phyloP scores from a whole-genome alignment of 257 asterid species.

The Solanum pinnatisectum region DNA sequence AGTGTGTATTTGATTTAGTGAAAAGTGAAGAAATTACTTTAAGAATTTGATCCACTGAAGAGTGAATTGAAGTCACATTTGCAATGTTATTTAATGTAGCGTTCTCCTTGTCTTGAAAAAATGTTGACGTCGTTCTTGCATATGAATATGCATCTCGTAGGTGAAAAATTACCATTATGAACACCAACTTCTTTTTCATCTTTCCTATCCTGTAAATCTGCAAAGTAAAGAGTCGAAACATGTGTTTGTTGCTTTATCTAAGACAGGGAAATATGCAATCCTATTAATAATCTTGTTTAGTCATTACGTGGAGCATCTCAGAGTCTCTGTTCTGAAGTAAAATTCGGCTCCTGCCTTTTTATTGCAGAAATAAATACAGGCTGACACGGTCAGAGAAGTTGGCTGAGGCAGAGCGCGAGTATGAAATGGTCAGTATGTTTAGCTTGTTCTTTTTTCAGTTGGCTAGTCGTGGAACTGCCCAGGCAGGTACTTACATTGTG shows the following conservation, averaged over 20 bases:
- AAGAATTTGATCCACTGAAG: not conserved
- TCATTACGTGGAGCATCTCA: not conserved
- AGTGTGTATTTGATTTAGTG: not conserved
- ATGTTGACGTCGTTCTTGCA: not conserved
- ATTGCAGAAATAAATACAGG: slow-evolving; percentile 79
- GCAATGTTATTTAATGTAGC: not conserved
- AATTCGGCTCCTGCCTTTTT: not conserved
- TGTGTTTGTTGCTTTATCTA: not conserved
- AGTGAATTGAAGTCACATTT: not conserved
- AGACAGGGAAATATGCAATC: not conserved
- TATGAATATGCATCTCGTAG: not conserved
- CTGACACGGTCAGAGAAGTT: slow-evolving; percentile 75
- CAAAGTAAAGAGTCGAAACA: not conserved
- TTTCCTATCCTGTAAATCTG: not conserved
- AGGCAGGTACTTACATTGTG: not conserved
- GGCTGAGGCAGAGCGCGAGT: slow-evolving; percentile 79
- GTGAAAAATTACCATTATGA: not conserved
- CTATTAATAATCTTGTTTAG: not conserved
- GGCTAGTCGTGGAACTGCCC: not conserved
- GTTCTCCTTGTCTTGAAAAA: not conserved
- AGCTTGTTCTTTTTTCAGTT: not conserved
- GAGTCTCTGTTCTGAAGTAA: not conserved
- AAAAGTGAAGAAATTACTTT: not conserved
- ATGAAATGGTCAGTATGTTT: slow-evolving; percentile 59
- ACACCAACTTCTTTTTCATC: not conserved